Conservation (phyloP, 805 yeast species). For the Wickerhamomyces chambardii region DNA sequence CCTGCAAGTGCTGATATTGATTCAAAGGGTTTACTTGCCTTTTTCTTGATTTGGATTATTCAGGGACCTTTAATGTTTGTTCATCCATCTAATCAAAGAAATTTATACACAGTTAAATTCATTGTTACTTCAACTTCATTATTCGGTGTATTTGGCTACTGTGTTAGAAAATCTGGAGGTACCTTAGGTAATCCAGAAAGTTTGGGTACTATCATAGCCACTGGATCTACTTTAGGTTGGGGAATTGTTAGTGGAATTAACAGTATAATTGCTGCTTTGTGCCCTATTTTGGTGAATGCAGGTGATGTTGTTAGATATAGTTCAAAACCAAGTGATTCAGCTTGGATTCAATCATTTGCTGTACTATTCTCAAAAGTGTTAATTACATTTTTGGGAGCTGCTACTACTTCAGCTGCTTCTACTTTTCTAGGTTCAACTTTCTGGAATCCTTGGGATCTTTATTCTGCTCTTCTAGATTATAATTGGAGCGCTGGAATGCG, state of each 20-base stretch:
- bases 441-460: conserved; percentile 29
- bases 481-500: conserved; percentile 24
- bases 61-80: conserved; percentile 7
- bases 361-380: background rate
- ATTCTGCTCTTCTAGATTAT: conserved; percentile 17
- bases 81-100: conserved; percentile 5
- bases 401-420: background rate
- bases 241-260: conserved; percentile 3
- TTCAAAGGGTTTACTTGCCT: conserved; percentile 1
- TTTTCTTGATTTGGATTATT: conserved; percentile 7
- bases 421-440: conserved; percentile 7
- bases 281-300: conserved; percentile 8
- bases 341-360: conserved; percentile 1
- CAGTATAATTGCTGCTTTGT: conserved; percentile 9
- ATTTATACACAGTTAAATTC: conserved; percentile 8
- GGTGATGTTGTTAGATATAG: conserved; percentile 9
- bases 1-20: background rate
- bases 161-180: conserved; percentile 4
- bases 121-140: conserved; percentile 1
- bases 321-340: conserved; percentile 1
- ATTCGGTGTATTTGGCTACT: conserved; percentile 5
- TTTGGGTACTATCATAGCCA: background rate
- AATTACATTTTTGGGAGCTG: background rate
- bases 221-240: conserved; percentile 7
- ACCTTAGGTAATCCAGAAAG: conserved; percentile 1